phyloP scores from a whole-genome alignment of 495 filamentous ascomycete species.

The Jackrogersella minutella region DNA sequence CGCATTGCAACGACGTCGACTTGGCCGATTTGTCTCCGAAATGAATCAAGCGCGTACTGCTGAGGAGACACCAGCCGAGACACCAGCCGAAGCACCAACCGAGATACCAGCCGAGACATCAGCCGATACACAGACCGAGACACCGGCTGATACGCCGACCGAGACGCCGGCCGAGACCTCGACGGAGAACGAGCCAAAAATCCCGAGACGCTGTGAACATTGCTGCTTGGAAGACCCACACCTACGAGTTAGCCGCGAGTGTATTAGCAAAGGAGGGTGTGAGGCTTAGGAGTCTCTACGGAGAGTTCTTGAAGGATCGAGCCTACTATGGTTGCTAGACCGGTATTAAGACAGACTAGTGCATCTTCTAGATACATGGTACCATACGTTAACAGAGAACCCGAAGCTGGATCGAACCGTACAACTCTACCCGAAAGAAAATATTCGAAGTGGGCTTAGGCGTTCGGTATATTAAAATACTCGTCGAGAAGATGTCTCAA shows the following conservation, averaged over 20 bases:
- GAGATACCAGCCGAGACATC: not conserved
- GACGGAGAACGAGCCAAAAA: not conserved
- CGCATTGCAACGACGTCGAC: not conserved
- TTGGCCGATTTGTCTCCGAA: not conserved
- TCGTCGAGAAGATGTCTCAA: not conserved
- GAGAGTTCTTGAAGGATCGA: not conserved
- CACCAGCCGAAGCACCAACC: no score
- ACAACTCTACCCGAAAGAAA: not conserved
- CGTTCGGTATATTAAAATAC: not conserved
- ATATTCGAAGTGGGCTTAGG: not conserved
- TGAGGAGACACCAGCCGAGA: not conserved
- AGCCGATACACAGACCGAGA: not conserved
- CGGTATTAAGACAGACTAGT: not conserved
- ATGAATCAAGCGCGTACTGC: not conserved
- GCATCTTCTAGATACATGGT: not conserved
- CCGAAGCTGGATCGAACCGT: not conserved
- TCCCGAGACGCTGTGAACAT: not conserved
- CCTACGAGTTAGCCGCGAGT: not conserved
- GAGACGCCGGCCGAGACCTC: not conserved
- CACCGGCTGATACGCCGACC: not conserved
- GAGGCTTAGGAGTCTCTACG: not conserved
- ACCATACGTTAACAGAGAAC: no score
- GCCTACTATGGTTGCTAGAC: not conserved
- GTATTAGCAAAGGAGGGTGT: constrained; percentile 12
- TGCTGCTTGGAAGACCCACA: not conserved